A percentile compares a stretch with the other conserved stretches of the same genome.
Evolutionary conservation across 371 early-diverging fungal species (phyloP).

Genomic region (Mortierella sp.): DNA sequence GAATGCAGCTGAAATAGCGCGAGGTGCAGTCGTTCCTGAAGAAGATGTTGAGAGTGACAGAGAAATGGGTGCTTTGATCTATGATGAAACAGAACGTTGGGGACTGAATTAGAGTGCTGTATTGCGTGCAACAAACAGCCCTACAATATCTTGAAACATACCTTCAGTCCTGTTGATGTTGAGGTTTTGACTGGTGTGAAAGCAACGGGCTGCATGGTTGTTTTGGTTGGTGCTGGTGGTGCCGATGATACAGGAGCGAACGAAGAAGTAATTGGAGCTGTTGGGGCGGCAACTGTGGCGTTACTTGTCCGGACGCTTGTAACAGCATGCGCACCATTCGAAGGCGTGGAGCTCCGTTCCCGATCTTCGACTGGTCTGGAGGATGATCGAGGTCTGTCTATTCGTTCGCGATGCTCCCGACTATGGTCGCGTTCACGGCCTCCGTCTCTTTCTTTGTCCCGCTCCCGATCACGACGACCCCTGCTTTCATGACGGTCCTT

Average conservation of each 20-base stretch:
- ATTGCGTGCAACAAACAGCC: neutral
- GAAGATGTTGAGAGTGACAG: constrained; percentile 15
- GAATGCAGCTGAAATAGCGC: constrained; percentile 38
- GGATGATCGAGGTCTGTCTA: constrained; percentile 21
- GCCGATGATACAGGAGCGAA: neutral
- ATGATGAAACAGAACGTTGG: neutral
- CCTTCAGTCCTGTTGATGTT: constrained; percentile 14
- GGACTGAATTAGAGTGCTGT: too few species aligned
- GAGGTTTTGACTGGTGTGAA: constrained; percentile 13
- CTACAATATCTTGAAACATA: too few species aligned
- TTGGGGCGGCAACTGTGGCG: neutral
- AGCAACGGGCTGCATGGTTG: constrained; percentile 6
- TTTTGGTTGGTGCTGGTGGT: neutral
- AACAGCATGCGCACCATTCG: neutral
- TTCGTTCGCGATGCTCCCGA: constrained; percentile 5
- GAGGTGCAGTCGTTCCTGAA: constrained; percentile 18
- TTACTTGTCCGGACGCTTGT: neutral
- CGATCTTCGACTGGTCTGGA: constrained; percentile 31
- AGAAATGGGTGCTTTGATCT: constrained; percentile 34
- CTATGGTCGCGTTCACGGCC: constrained; percentile 7
- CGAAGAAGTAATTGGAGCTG: neutral
- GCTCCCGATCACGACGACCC: constrained; percentile 15
- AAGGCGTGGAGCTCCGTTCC: constrained; percentile 31
- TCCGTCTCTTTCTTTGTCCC: constrained; percentile 6
- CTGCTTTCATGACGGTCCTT: neutral